Base-by-base conservation (phyloP, 2,329 filamentous ascomycete genomes). In the Colletotrichum costaricense region DNA sequence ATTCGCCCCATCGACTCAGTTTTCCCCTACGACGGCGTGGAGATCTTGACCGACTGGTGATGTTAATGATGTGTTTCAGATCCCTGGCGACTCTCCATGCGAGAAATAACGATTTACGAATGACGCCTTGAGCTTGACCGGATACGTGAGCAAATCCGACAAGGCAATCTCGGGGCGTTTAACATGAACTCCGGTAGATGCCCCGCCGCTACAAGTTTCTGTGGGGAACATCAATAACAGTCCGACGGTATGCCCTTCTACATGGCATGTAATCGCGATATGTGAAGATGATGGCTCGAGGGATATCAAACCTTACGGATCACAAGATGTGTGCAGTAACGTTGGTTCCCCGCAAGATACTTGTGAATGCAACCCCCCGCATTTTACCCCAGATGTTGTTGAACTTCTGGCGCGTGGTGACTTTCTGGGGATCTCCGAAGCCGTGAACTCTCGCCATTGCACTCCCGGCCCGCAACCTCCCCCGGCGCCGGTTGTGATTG, bases 391-490 rank as follows among this genome's bases (percentile, higher is more conserved):
- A 33, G 38, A 22, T 35, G 42, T 49, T n/a, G 19, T 3, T n/a
- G 42, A 49, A 9, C 8, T 49, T 49, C 46, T 67, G 46, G 16
- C 16, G 38, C 38, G 38, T 19, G 6, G 67, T 57, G n/a, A 49
- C 33, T 57, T 38, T 56, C 38, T 12, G 24, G 56, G 49, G 38
- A 33, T 62, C 26, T 19, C 12, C 22, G 5, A 28, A 8, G 6
- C 16, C 24, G 19, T 14, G 0, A 55, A 58, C 30, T 26, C 33
- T 22, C 28, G 1, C 19, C 38, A 2, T 67, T 42, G 33, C 33
- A 38, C 46, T 5, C 19, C 12, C 63, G 69, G 63, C 30, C 69
- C 69, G 63, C n/a, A 46, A 67, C 57, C 35, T 67, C 3, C 11
- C 26, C 69, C 46, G 69, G 26, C 5, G 49, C 63, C 56, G 69